Conservation (phyloP, 2,329 filamentous ascomycete genomes). For the Pyrenophora tritici-repentis region DNA sequence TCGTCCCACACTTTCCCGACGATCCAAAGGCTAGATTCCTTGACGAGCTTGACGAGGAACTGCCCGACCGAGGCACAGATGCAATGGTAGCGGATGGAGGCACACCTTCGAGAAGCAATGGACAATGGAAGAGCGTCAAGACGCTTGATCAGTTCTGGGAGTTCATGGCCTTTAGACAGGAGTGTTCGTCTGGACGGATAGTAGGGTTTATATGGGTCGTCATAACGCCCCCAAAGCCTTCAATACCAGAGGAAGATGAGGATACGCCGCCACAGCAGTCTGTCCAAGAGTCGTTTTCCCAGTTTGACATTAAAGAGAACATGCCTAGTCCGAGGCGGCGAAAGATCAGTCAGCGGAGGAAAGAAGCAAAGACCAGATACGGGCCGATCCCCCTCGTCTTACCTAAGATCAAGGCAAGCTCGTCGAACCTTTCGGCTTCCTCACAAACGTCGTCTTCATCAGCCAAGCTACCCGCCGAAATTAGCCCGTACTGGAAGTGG, state of each 20-base stretch:
- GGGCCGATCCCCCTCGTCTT: constrained; percentile 68
- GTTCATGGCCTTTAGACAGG: constrained; percentile 94
- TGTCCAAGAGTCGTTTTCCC: constrained; percentile 24
- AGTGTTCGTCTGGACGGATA: constrained; percentile 88
- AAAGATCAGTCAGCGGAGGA: constrained; percentile 22
- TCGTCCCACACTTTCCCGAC: constrained; percentile 91
- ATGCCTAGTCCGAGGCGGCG: constrained; percentile 19
- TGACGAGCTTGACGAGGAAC: constrained; percentile 84
- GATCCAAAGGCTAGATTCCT: constrained; percentile 93
- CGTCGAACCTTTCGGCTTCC: constrained; percentile 48
- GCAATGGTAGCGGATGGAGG: constrained; percentile 43
- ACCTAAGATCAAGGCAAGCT: constrained; percentile 66
- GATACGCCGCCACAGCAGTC: constrained; percentile 33
- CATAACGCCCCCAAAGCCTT: constrained; percentile 64
- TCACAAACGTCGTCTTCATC: constrained; percentile 51
- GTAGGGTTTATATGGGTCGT: constrained; percentile 96
- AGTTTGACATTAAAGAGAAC: constrained; percentile 24
- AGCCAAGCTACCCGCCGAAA: constrained; percentile 53
- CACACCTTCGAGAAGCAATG: constrained; percentile 58
- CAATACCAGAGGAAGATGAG: constrained; percentile 40
- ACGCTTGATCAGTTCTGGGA: constrained; percentile 96
- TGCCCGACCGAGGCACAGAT: constrained; percentile 58
- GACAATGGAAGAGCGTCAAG: constrained; percentile 81
- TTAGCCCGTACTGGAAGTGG: constrained; percentile 70
- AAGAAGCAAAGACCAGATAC: constrained; percentile 39